A percentile compares a stretch with the other conserved stretches of the same genome.
phyloP scores from a whole-genome alignment of 2,329 filamentous ascomycete genomes.

The Fusarium buxicola region DNA sequence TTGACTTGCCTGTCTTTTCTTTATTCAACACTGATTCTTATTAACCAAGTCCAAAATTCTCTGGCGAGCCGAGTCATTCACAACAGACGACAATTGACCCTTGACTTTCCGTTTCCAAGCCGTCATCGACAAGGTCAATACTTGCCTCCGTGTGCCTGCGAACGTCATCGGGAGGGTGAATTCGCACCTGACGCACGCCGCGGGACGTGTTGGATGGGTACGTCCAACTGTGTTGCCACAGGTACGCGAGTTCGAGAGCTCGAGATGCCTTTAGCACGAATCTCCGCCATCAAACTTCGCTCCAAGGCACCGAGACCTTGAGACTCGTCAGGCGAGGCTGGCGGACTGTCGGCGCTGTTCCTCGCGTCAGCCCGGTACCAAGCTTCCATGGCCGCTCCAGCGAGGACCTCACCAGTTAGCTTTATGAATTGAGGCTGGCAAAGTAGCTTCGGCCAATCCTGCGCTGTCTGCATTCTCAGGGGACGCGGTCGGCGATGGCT shows the following conservation, averaged over 20 bases:
- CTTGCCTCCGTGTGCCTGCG: background rate
- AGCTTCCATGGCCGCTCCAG: background rate
- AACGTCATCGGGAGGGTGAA: background rate
- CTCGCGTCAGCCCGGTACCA: too few relatives aligned
- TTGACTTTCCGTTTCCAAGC: background rate
- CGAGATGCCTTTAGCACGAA: background rate
- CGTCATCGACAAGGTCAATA: conserved; percentile 1
- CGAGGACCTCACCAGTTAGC: background rate
- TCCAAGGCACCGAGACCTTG: background rate
- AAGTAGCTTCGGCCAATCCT: background rate
- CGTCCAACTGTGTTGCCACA: background rate
- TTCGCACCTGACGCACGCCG: background rate
- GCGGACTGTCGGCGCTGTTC: background rate
- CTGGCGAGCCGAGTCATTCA: too few relatives aligned
- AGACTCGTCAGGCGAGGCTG: background rate
- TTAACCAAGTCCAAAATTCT: background rate
- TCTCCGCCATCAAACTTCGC: background rate
- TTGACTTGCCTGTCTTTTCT: background rate
- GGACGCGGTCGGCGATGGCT: conserved; percentile 6
- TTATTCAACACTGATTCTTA: background rate
- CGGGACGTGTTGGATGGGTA: background rate
- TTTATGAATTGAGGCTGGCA: background rate
- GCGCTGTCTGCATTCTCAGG: background rate
- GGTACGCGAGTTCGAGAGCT: background rate
- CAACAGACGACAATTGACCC: background rate